These are phyloP conservation scores for Magnaporthiopsis poae DNA, from an alignment of 2,329 filamentous ascomycete species.

Conservation along the genomic window DNA sequence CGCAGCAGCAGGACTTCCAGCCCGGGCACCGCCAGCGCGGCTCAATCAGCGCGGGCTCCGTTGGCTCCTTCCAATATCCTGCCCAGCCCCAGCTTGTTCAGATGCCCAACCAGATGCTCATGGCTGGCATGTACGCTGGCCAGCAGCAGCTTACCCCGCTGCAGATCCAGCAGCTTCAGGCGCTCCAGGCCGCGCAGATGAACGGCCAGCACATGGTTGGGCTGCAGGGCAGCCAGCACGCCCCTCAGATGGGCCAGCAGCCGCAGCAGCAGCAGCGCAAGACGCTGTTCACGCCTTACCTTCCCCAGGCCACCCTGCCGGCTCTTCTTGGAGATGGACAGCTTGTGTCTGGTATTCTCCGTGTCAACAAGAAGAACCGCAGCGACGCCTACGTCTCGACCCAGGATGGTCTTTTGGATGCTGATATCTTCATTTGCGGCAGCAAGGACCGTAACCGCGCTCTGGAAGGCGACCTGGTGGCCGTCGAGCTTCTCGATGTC, in stretches of 20 bases:
- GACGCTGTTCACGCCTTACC: conserved; percentile 94
- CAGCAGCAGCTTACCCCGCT: conserved; percentile 72
- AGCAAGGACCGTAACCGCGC: conserved; percentile 98
- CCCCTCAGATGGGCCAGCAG: conserved; percentile 54
- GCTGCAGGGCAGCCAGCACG: conserved; percentile 62
- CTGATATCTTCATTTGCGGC: conserved; percentile 98
- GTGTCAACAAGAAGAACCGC: conserved; percentile 99
- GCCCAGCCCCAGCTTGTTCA: conserved; percentile 80
- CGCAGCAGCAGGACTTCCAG: conserved; percentile 66
- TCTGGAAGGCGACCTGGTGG: conserved; percentile 88
- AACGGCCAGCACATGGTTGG: conserved; percentile 64
- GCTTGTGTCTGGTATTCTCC: conserved; percentile 88
- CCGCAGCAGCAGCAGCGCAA: conserved; percentile 84
- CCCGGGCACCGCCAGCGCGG: conserved; percentile 79
- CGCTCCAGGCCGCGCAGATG: conserved; percentile 80
- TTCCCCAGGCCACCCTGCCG: conserved; percentile 86
- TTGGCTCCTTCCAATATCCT: conserved; percentile 83
- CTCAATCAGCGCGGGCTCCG: conserved; percentile 69
- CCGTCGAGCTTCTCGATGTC: conserved; percentile 89
- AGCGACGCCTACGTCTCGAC: conserved; percentile 97
- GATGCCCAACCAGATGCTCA: conserved; percentile 75
- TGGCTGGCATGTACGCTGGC: conserved; percentile 72
- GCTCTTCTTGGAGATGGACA: conserved; percentile 84
- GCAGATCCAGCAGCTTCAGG: conserved; percentile 82
- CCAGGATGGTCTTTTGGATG: conserved; percentile 75